A percentile compares a stretch with the other conserved stretches of the same genome.
These are phyloP conservation scores for Pyrenochaeta sp. DNA, from an alignment of 2,329 filamentous ascomycete species.

Conservation along the genomic window DNA sequence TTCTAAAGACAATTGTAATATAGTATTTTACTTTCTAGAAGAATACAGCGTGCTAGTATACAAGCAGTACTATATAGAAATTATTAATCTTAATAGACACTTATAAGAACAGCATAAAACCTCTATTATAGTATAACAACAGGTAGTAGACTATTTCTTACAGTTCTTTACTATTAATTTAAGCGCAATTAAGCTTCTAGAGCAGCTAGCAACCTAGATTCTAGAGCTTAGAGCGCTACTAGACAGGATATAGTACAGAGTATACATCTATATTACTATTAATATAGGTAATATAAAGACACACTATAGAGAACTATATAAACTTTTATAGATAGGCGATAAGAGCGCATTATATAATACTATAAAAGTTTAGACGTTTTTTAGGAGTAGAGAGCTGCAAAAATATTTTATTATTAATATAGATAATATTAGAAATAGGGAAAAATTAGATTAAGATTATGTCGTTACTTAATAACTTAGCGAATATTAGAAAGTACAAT, in stretches of 20 bases:
- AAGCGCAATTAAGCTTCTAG: constrained; percentile 4
- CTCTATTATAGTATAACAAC: not conserved
- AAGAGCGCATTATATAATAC: constrained; percentile 3
- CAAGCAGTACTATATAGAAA: too few relatives aligned
- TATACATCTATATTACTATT: not conserved
- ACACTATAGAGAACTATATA: constrained; percentile 1
- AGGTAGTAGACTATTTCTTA: too few relatives aligned
- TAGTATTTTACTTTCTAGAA: too few relatives aligned
- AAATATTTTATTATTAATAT: constrained; percentile 13
- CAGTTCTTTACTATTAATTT: not conserved
- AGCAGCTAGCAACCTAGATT: constrained; percentile 1
- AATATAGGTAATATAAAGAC: not conserved
- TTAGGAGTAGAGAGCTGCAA: constrained; percentile 2
- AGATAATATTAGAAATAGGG: constrained; percentile 3
- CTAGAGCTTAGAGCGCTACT: constrained; percentile 1
- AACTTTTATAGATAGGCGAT: constrained; percentile 1
- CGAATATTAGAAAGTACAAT: not conserved
- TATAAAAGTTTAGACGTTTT: constrained; percentile 12
- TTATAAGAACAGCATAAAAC: too few relatives aligned
- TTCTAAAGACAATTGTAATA: too few relatives aligned
- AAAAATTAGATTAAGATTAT: not conserved
- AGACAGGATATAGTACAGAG: not conserved
- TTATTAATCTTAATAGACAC: too few relatives aligned
- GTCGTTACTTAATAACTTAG: not conserved
- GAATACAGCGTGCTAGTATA: too few relatives aligned